Conservation (phyloP, 177 flowering plant genomes). For the Vitis hybrid region DNA sequence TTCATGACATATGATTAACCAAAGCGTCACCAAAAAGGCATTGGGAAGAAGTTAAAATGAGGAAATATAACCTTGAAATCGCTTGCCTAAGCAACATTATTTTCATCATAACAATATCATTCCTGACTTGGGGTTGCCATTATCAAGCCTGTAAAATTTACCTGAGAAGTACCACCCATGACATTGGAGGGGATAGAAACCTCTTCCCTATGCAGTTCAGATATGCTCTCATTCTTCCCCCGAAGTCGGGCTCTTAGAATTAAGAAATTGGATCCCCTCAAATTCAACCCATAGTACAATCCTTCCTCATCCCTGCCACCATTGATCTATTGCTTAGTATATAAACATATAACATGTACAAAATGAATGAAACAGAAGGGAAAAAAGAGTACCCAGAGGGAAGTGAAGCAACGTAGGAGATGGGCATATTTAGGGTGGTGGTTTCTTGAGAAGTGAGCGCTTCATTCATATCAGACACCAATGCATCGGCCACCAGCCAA, state of each 20-base stretch:
- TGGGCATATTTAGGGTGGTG: slow-evolving; percentile 32
- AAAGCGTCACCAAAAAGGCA: too few species aligned
- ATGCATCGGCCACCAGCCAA: slow-evolving; percentile 36
- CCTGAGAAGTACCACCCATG: slow-evolving; percentile 32
- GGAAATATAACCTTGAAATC: too few species aligned
- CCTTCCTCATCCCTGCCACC: slow-evolving; percentile 49
- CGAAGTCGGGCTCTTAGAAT: slow-evolving; percentile 38
- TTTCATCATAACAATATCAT: too few species aligned
- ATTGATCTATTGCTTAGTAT: background rate
- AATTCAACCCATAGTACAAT: slow-evolving; percentile 48
- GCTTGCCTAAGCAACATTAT: too few species aligned
- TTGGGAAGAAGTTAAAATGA: too few species aligned
- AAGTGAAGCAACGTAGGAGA: slow-evolving; percentile 33
- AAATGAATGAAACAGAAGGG: background rate
- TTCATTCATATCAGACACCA: slow-evolving; percentile 33
- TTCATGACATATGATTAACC: too few species aligned
- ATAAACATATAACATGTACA: background rate
- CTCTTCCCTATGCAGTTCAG: slow-evolving; percentile 35
- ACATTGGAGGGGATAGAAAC: slow-evolving; percentile 38
- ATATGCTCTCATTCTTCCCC: slow-evolving; percentile 38
- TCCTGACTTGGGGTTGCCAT: too few species aligned
- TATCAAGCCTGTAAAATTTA: slow-evolving; percentile 7
- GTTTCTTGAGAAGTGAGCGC: slow-evolving; percentile 20
- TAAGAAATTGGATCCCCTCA: slow-evolving; percentile 38
- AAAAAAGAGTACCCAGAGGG: slow-evolving; percentile 41